Base-by-base conservation (phyloP, 768 basidiomycete genomes). In the Xerocomellus intermedius region DNA sequence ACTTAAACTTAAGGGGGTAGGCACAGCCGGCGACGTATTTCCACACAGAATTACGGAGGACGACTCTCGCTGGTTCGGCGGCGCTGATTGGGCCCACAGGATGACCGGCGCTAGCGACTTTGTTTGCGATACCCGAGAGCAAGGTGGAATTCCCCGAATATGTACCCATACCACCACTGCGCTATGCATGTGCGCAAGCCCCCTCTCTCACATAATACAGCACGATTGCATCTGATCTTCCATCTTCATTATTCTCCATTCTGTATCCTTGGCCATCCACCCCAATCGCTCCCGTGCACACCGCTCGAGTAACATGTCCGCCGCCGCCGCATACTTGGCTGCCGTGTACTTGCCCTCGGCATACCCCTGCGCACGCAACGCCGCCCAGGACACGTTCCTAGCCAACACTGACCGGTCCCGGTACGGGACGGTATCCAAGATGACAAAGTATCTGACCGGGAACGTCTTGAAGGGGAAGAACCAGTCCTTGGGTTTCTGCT, bases 391-490 rank as follows among this genome's bases (percentile, higher is more conserved):
- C 1, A 53, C 44, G n/a, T 53, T 47, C 14, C 39, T 28, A 14
- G 33, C 32, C 39, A 54, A 28, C 22, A 54, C 32, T 4, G 45
- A 48, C 14, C 8, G 14, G 13, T 54, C 53, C 2, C 53, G 53
- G 19, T 42, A 19, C 1, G 53, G 39, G 5, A 42, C 24, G 1
- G 54, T 19, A n/a, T 50, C 54, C 41, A 50, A 30, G 28, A 71
- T 69, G 4, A 68, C 64, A 45, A 71, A 62, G 49, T 67, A 71
- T 38, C 59, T 69, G 21, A 70, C 26, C 1, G 64, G 68, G 47
- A 72, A 53, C 3, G 51, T 54, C 36, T 68, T 71, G 56, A 59
- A 67, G 9, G 37, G 57, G 54, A 71, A 70, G 57, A 72, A 63
- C 55, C 56, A 62, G 28, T 48, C 60, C 16, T 4, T 16, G 9